A percentile compares a stretch with the other conserved stretches of the same genome.
Evolutionary conservation across 2,329 filamentous ascomycete species (phyloP).

Genomic region (Talaromyces sp.): DNA sequence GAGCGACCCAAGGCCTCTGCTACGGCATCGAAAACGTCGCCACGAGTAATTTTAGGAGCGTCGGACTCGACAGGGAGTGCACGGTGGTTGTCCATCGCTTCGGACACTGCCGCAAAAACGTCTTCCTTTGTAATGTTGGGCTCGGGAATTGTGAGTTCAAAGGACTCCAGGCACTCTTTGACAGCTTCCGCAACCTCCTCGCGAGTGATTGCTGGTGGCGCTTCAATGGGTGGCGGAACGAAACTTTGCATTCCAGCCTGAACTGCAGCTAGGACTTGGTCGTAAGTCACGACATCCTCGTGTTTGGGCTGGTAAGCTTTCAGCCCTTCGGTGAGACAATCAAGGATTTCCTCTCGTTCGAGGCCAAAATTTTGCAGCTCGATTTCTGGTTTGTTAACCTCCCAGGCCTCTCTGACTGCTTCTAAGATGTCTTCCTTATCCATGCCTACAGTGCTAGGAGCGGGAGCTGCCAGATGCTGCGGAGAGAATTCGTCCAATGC

Average conservation of each 20-base stretch:
- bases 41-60: slow-evolving; percentile 21
- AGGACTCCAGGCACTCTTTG: slow-evolving; percentile 78
- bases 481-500: slow-evolving; percentile 58
- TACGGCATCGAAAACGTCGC: slow-evolving; percentile 54
- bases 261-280: slow-evolving; percentile 80
- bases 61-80: not conserved
- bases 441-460: slow-evolving; percentile 43
- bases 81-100: slow-evolving; percentile 15
- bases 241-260: slow-evolving; percentile 82
- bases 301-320: slow-evolving; percentile 60
- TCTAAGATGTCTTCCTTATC: slow-evolving; percentile 79
- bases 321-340: slow-evolving; percentile 79
- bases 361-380: slow-evolving; percentile 85
- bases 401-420: slow-evolving; percentile 85
- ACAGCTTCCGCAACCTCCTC: slow-evolving; percentile 42
- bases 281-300: slow-evolving; percentile 62
- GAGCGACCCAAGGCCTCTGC: slow-evolving; percentile 9
- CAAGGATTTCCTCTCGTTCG: slow-evolving; percentile 82
- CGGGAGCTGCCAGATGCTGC: slow-evolving; percentile 52
- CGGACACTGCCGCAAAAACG: slow-evolving; percentile 15
- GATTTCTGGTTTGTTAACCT: slow-evolving; percentile 89
- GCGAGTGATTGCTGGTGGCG: slow-evolving; percentile 39
- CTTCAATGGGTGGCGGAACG: slow-evolving; percentile 65
- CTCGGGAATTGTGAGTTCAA: slow-evolving; percentile 50
- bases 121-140: slow-evolving; percentile 18